A percentile compares a stretch with the other conserved stretches of the same genome.
Conservation (phyloP, 23 red algal genomes). For the Gracilaria caudata region DNA sequence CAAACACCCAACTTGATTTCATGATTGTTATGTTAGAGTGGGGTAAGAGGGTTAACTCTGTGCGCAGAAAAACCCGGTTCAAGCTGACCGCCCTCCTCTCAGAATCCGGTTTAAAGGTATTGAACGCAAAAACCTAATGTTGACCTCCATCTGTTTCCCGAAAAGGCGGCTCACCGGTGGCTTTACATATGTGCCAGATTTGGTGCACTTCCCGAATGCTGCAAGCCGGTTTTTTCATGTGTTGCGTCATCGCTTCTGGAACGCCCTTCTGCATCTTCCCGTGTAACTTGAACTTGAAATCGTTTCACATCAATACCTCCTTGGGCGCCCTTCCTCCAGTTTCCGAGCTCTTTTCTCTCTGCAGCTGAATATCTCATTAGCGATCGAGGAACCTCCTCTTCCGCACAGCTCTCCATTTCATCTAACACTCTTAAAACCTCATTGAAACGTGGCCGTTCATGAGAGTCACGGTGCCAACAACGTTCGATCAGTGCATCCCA, state of each 20-base stretch:
- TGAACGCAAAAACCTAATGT: neutral
- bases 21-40: neutral
- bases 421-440: slow-evolving; percentile 74
- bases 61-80: neutral
- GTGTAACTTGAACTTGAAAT: neutral
- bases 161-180: neutral
- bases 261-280: neutral
- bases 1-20: too few relatives aligned
- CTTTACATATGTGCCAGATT: neutral
- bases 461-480: slow-evolving; percentile 78
- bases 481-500: slow-evolving; percentile 73
- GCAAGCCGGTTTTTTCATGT: neutral
- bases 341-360: neutral
- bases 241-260: neutral
- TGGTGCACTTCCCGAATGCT: slow-evolving; percentile 7
- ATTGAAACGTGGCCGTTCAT: slow-evolving; percentile 68
- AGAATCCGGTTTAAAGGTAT: neutral
- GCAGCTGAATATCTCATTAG: neutral
- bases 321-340: neutral
- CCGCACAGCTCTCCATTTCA: slow-evolving; percentile 76
- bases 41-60: neutral
- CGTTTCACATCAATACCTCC: neutral
- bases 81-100: neutral
- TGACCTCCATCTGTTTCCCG: neutral
- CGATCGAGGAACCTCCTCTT: slow-evolving; percentile 35